Evolutionary conservation across 73 alveolate genomes (phyloP).

Genomic region (Tetrahymena malaccensis): DNA sequence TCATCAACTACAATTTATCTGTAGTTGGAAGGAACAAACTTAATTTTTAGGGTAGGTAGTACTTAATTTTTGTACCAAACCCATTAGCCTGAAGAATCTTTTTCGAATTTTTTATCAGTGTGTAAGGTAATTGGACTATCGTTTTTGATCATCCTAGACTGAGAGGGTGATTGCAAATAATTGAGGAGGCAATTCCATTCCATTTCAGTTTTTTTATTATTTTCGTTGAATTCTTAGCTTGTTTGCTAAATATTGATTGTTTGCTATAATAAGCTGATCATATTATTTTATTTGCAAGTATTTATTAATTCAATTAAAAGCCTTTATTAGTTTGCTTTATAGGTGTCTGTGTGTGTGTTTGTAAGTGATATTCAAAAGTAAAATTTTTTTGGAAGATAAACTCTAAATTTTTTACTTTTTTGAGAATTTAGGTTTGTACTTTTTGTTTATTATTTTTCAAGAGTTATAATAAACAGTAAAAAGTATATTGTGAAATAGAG

Average conservation of each 20-base stretch:
- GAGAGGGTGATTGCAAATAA: not conserved
- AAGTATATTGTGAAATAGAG: not conserved
- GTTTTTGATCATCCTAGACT: not conserved
- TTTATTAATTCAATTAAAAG: not conserved
- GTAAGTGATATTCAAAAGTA: not conserved
- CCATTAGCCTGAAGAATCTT: not conserved
- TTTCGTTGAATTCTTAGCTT: not conserved
- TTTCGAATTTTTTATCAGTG: not conserved
- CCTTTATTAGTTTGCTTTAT: no score
- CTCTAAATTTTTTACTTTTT: not conserved
- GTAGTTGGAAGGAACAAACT: not conserved
- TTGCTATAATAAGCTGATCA: not conserved
- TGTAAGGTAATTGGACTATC: not conserved
- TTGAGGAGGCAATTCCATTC: not conserved
- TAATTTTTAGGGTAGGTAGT: not conserved
- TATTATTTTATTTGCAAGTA: not conserved
- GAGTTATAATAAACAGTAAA: not conserved
- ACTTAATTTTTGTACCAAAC: not conserved
- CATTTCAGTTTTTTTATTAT: not conserved
- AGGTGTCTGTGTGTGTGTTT: not conserved
- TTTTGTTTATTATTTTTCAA: not conserved
- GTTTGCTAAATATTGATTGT: not conserved
- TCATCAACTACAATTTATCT: not conserved
- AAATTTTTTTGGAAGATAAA: not conserved
- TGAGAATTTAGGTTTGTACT: not conserved